Base-by-base conservation (phyloP, 139 green algal species). In the Monoraphidium neglectum region DNA sequence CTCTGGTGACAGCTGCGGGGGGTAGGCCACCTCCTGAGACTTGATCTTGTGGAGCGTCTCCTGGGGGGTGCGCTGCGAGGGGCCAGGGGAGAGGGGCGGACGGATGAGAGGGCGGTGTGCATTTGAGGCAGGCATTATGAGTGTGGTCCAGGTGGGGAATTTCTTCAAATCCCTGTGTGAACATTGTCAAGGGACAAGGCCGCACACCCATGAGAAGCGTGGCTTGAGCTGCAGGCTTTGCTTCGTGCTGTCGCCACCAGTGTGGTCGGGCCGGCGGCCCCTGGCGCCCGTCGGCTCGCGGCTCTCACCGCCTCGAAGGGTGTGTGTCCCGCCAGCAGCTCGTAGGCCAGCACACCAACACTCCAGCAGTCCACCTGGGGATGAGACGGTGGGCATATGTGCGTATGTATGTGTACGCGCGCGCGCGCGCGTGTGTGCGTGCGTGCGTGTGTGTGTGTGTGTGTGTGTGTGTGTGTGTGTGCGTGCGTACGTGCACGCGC, bases 351-450 rank as follows among this genome's bases (percentile, higher is more conserved):
- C 68, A 91, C 78, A 16, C 87, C 87, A 36, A 84, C 74, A 1
- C n/a, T 64, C 87, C 87, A 91, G 63, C 82, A 79, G 80, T 91
- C 87, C 24, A 90, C n/a, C n/a, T n/a, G n/a, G n/a, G n/a, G n/a
- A n/a, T n/a, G n/a, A n/a, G n/a, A n/a, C n/a, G n/a, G n/a, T n/a
- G n/a, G n/a, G n/a, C n/a, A n/a, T n/a, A n/a, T n/a, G n/a, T n/a
- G n/a, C n/a, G n/a, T n/a, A n/a, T n/a, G n/a, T n/a, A n/a, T n/a
- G n/a, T n/a, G n/a, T n/a, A n/a, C n/a, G n/a, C n/a, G n/a, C n/a
- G n/a, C n/a, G n/a, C n/a, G n/a, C n/a, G n/a, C n/a, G n/a, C n/a
- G n/a, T n/a, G n/a, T n/a, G n/a, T n/a, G n/a, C n/a, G n/a, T n/a
- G n/a, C n/a, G n/a, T n/a, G n/a, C n/a, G n/a, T n/a, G n/a, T n/a